phyloP scores from a whole-genome alignment of 2,329 filamentous ascomycete genomes.

The Trichoderma gracile region DNA sequence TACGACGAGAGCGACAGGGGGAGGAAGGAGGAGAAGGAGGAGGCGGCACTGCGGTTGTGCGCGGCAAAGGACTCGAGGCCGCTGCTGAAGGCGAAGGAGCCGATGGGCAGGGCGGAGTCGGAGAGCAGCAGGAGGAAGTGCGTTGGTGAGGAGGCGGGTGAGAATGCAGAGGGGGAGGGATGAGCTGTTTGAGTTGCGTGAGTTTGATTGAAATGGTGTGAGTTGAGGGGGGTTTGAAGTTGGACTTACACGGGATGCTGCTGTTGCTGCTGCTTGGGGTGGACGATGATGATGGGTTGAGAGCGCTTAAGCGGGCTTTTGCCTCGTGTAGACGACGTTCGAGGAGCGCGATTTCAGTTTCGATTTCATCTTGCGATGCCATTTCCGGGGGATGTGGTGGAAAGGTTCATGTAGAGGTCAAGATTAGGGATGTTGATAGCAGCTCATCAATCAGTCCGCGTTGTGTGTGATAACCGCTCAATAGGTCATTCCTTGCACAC shows the following conservation, averaged over 20 bases:
- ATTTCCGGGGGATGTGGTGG: conserved; percentile 22
- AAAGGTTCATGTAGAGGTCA: conserved; percentile 7
- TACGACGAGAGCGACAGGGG: conserved; percentile 69
- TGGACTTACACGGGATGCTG: background rate
- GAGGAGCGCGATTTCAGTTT: conserved; percentile 60
- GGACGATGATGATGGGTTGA: conserved; percentile 15
- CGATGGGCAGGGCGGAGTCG: conserved; percentile 78
- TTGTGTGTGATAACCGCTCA: conserved; percentile 5
- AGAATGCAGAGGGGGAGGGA: background rate
- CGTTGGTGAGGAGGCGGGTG: conserved; percentile 32
- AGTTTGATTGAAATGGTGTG: too few relatives aligned
- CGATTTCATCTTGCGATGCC: conserved; percentile 35
- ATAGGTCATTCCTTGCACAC: background rate
- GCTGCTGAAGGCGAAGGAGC: conserved; percentile 84
- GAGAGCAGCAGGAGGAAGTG: conserved; percentile 77
- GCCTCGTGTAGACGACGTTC: conserved; percentile 50
- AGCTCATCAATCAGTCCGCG: background rate
- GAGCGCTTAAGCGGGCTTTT: conserved; percentile 45
- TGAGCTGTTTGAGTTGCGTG: background rate
- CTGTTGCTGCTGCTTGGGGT: background rate
- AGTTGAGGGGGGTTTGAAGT: background rate
- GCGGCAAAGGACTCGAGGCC: conserved; percentile 81
- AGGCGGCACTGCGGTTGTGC: conserved; percentile 50
- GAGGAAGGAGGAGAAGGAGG: conserved; percentile 64
- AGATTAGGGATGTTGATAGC: background rate